Percentiles rank a stretch among this genome's conserved stretches.
These are phyloP conservation scores for Biancaea sappan DNA, from an alignment of 306 rosid genomes.

Conservation along the genomic window DNA sequence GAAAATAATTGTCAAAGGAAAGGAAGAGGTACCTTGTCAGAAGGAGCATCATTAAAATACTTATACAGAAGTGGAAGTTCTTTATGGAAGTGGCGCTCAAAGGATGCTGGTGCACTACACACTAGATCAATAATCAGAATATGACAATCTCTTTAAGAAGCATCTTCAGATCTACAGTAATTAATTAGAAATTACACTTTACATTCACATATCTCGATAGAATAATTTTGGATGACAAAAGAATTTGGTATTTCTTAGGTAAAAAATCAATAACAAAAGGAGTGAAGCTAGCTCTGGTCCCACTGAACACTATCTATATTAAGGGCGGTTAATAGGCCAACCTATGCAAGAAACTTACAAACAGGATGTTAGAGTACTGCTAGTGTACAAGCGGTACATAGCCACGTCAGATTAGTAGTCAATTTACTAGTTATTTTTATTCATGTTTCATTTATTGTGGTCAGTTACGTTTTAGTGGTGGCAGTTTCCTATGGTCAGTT, in stretches of 20 bases:
- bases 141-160: conserved; percentile 9
- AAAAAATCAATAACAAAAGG: not conserved
- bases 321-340: conserved; percentile 11
- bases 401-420: too few species aligned
- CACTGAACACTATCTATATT: not conserved
- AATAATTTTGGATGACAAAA: not conserved
- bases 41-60: conserved; percentile 65
- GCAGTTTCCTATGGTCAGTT: too few species aligned
- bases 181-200: conserved; percentile 12
- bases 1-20: not conserved
- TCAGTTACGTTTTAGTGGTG: too few species aligned
- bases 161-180: conserved; percentile 11
- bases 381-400: too few species aligned
- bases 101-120: conserved; percentile 75
- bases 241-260: not conserved
- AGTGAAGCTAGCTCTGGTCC: not conserved
- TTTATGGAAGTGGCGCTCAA: conserved; percentile 67
- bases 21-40: conserved; percentile 56
- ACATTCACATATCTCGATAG: conserved; percentile 9
- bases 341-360: conserved; percentile 15
- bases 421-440: too few species aligned
- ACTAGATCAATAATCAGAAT: conserved; percentile 31
- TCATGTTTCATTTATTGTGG: too few species aligned
- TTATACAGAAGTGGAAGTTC: conserved; percentile 64
- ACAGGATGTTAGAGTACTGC: too few species aligned